A percentile compares a stretch with the other conserved stretches of the same genome.
Conservation (phyloP, 2,329 filamentous ascomycete species). For the Xylaria sp. region DNA sequence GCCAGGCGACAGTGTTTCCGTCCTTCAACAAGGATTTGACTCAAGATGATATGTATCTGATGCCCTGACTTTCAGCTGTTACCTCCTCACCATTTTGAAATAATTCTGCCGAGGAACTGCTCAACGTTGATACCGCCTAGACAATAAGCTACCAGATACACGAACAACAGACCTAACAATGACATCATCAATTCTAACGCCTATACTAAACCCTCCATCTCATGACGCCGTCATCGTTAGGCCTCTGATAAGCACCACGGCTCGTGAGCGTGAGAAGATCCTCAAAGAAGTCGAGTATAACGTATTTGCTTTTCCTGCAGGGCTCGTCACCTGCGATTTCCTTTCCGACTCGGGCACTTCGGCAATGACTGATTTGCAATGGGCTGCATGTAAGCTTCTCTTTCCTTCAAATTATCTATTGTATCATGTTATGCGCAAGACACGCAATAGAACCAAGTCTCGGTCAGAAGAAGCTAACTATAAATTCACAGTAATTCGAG, state of each 20-base stretch:
- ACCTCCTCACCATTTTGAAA: too few species aligned
- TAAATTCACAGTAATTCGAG: slow-evolving; percentile 39
- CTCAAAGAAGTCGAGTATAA: slow-evolving; percentile 36
- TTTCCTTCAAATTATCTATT: neutral
- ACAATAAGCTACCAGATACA: too few species aligned
- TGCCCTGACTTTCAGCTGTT: too few species aligned
- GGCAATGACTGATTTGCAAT: slow-evolving; percentile 46
- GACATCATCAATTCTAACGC: neutral
- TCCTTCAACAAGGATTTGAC: too few species aligned
- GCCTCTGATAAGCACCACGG: slow-evolving; percentile 13
- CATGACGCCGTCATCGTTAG: slow-evolving; percentile 32
- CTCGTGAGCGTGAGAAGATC: slow-evolving; percentile 27
- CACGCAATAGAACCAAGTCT: too few species aligned
- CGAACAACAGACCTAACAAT: neutral
- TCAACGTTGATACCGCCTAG: too few species aligned
- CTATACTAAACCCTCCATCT: slow-evolving; percentile 18
- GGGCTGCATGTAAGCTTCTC: slow-evolving; percentile 40
- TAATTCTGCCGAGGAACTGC: too few species aligned
- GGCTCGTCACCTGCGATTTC: slow-evolving; percentile 42
- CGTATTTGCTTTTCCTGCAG: slow-evolving; percentile 36
- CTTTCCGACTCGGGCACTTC: slow-evolving; percentile 45
- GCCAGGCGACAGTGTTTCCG: too few species aligned
- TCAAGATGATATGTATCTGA: too few species aligned
- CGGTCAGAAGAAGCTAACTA: neutral
- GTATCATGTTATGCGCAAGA: too few species aligned